A percentile compares a stretch with the other conserved stretches of the same genome.
Evolutionary conservation across 805 yeast genomes (phyloP).

Genomic region (Candida piceae): DNA sequence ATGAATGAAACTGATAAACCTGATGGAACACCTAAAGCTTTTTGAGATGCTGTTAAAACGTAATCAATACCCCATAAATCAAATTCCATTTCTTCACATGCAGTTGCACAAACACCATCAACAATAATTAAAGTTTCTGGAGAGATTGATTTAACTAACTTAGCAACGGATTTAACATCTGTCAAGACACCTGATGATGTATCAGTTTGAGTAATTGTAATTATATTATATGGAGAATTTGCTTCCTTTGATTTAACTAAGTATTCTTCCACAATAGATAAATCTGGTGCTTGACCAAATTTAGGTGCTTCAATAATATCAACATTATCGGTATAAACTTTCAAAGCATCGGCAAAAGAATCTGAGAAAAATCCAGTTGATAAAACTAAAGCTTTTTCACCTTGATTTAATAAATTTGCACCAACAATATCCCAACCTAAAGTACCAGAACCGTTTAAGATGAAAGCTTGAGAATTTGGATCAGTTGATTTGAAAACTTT

Average conservation of each 20-base stretch:
- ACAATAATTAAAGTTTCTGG: conserved; percentile 83
- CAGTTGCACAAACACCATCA: conserved; percentile 94
- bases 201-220: conserved; percentile 92
- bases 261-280: conserved; percentile 49
- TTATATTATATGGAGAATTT: conserved; percentile 44
- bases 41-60: conserved; percentile 88
- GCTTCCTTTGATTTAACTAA: conserved; percentile 37
- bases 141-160: conserved; percentile 52
- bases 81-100: conserved; percentile 79
- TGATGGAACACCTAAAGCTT: conserved; percentile 92
- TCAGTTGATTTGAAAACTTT: conserved; percentile 66
- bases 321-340: conserved; percentile 69
- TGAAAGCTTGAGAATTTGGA: conserved; percentile 69
- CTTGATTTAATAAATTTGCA: conserved; percentile 61
- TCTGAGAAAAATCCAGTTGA: conserved; percentile 91
- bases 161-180: conserved; percentile 60
- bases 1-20: conserved; percentile 79
- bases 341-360: conserved; percentile 70
- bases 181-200: conserved; percentile 92
- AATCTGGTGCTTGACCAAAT: conserved; percentile 66
- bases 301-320: conserved; percentile 61
- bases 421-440: conserved; percentile 92
- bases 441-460: conserved; percentile 88
- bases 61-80: conserved; percentile 88
- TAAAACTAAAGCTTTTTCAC: conserved; percentile 72